Evolutionary conservation across 768 basidiomycete genomes (phyloP).

Genomic region (Mycena pura): DNA sequence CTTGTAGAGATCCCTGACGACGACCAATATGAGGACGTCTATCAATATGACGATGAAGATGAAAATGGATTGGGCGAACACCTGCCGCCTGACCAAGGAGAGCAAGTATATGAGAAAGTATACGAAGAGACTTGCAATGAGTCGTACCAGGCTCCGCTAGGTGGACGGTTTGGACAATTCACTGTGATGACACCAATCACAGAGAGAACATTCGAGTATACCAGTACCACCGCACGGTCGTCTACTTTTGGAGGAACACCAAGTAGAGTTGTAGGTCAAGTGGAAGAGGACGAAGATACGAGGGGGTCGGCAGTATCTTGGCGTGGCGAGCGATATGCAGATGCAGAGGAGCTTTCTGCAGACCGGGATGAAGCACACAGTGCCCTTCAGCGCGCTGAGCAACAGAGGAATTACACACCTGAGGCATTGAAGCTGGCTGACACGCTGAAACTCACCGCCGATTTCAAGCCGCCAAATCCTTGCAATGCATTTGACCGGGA

Average conservation of each 20-base stretch:
- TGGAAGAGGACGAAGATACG: constrained; percentile 30
- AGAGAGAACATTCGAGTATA: constrained; percentile 90
- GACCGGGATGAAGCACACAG: constrained; percentile 50
- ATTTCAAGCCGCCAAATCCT: constrained; percentile 82
- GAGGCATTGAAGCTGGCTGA: constrained; percentile 72
- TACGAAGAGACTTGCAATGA: constrained; percentile 26
- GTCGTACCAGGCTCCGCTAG: constrained; percentile 57
- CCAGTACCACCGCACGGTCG: constrained; percentile 60
- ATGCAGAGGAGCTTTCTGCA: constrained; percentile 58
- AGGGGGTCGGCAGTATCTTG: constrained; percentile 32
- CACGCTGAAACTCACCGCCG: constrained; percentile 63
- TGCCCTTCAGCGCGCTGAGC: constrained; percentile 37
- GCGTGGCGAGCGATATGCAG: constrained; percentile 49
- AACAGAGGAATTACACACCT: constrained; percentile 52
- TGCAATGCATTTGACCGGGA: constrained; percentile 84
- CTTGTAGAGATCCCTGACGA: constrained; percentile 36
- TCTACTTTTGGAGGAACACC: constrained; percentile 44
- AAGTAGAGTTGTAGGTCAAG: constrained; percentile 38
- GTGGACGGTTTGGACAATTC: constrained; percentile 81
- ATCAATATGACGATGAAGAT: constrained; percentile 40
- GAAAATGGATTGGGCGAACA: constrained; percentile 30
- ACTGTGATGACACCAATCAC: constrained; percentile 98
- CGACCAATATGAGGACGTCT: constrained; percentile 36
- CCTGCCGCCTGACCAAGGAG: constrained; percentile 30
- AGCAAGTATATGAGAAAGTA: constrained; percentile 21